Base-by-base conservation (phyloP, 805 yeast species). In the Schwanniomyces occidentalis region DNA sequence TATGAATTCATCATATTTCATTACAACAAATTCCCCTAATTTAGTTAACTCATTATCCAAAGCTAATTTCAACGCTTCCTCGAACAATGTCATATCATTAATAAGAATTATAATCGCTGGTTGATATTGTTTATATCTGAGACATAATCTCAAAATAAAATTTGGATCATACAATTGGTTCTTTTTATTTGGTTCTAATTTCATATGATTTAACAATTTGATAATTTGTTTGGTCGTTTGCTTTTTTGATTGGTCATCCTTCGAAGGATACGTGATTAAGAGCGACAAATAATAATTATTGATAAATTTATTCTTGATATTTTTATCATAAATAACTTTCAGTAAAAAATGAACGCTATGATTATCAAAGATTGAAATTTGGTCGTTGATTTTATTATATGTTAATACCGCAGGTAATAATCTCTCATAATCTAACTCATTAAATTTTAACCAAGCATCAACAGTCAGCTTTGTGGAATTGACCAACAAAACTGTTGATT, bases 11-110 rank as follows among this genome's bases (percentile, higher is more conserved):
- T 61, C 69, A 38, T 54, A 65, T 18, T 52, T 56, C 23, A 50
- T 53, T 33, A 68, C 45, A 1, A 67, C 64, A 41, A 51, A 56
- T 27, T 62, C 67, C 0, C 62, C 90, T 27, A 77, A 62, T 16
- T 80, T 82, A 5, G 78, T 59, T 46, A 82, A 62, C 21, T 76
- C 75, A 41, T 77, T 61, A 4, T 75, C 71, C 29, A 93, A 63
- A 0, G 96, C 91, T 36, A 93, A 56, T 31, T 71, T 70, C 22
- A 90, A 78, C 0, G 98, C 97, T 35, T 85, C 89, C 41, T 88
- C 95, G 51, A 73, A 85, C 29, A 85, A 69, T 4, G 72, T 76
- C 58, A 87, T 60, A 37, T 65, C 69, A 32, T 76, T 66, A 1
- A 93, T 76, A 47, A 84, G 79, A n/a, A 93, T 72, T 38, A 75